phyloP scores from a whole-genome alignment of 2,329 filamentous ascomycete species.

The Ophiostoma sp. region DNA sequence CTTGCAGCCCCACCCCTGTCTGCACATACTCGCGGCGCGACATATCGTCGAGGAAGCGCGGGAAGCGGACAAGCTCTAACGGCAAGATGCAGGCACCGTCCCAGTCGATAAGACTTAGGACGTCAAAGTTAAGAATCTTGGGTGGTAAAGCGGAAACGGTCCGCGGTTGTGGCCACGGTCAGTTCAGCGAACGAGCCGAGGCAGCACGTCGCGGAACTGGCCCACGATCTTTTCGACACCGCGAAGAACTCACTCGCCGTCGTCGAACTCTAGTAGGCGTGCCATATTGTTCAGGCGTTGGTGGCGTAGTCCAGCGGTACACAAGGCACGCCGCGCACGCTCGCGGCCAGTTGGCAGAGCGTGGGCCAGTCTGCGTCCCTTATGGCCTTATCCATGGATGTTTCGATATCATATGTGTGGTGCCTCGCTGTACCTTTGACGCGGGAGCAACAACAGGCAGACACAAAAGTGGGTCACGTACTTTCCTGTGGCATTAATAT shows the following conservation, averaged over 20 bases:
- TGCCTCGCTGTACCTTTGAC: constrained; percentile 1
- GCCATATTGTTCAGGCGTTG: too few species aligned
- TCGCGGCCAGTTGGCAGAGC: constrained; percentile 18
- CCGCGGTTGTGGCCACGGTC: constrained; percentile 25
- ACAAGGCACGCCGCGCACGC: too few species aligned
- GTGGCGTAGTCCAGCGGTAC: too few species aligned
- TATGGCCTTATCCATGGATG: constrained; percentile 15
- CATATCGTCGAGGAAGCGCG: too few species aligned
- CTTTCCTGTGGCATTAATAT: too few species aligned
- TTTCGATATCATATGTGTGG: constrained; percentile 22
- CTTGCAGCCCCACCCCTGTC: not conserved
- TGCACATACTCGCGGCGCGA: too few species aligned
- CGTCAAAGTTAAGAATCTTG: constrained; percentile 29
- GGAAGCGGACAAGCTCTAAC: constrained; percentile 21
- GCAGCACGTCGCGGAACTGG: constrained; percentile 18
- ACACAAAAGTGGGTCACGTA: too few species aligned
- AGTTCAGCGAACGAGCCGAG: constrained; percentile 5
- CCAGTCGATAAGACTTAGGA: constrained; percentile 34
- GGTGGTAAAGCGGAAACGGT: constrained; percentile 33
- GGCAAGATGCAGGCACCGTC: constrained; percentile 30
- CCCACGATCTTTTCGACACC: constrained; percentile 24
- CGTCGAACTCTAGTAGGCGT: constrained; percentile 18
- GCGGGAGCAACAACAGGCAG: too few species aligned
- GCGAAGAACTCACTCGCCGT: constrained; percentile 21
- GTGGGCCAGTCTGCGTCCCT: constrained; percentile 16